These are phyloP conservation scores for Fraxinus excelsior DNA, from an alignment of 257 asterid genomes.

Conservation along the genomic window DNA sequence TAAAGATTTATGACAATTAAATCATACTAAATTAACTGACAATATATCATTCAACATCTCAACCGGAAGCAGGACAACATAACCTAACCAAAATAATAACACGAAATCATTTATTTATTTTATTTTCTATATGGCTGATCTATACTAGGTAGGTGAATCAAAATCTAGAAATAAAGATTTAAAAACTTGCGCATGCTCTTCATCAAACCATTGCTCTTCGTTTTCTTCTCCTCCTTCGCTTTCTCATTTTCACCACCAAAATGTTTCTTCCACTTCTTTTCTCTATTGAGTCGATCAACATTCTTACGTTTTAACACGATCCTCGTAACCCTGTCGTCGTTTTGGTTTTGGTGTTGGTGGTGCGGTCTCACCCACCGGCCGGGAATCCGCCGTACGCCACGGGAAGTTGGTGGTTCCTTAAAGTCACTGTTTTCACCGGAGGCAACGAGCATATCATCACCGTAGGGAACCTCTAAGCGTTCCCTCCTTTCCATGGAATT, in stretches of 20 bases:
- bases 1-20: too few species aligned
- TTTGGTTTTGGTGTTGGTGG: conserved; percentile 29
- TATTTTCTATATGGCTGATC: neutral
- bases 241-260: conserved; percentile 21
- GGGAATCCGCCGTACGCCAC: conserved; percentile 29
- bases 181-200: conserved; percentile 58
- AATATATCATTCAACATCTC: conserved; percentile 26
- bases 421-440: conserved; percentile 43
- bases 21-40: neutral
- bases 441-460: conserved; percentile 44
- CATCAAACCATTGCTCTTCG: conserved; percentile 36
- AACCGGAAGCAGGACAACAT: conserved; percentile 31
- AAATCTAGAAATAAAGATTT: conserved; percentile 31
- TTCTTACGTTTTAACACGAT: conserved; percentile 18
- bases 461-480: conserved; percentile 36
- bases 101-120: neutral
- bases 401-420: conserved; percentile 24
- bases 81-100: neutral
- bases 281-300: conserved; percentile 13
- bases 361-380: conserved; percentile 39
- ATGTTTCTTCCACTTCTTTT: conserved; percentile 30
- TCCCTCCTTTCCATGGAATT: conserved; percentile 29
- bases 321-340: conserved; percentile 24
- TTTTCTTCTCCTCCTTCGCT: conserved; percentile 3
- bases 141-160: neutral